Percentiles rank a stretch among this genome's conserved stretches.
These are phyloP conservation scores for Schizophyllum amplum DNA, from an alignment of 1,284 basidiomycete species.

Conservation along the genomic window DNA sequence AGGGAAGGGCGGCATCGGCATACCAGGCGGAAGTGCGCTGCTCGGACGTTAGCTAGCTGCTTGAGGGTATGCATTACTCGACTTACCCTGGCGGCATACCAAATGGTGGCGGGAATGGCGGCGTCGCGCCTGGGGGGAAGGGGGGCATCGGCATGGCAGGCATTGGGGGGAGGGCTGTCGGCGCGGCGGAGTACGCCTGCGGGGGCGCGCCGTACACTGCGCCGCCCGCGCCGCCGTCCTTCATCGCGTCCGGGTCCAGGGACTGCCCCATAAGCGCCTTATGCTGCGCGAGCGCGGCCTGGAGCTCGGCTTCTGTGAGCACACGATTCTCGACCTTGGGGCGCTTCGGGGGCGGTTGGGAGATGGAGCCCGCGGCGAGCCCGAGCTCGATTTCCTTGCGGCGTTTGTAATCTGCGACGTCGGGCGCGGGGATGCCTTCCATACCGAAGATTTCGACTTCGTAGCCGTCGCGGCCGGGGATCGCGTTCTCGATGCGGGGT, in stretches of 20 bases:
- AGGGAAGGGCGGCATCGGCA: constrained; percentile 21
- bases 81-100: constrained; percentile 28
- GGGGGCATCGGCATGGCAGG: constrained; percentile 11
- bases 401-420: constrained; percentile 91
- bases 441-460: constrained; percentile 99
- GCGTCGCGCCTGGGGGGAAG: constrained; percentile 17
- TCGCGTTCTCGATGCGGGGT: constrained; percentile 88
- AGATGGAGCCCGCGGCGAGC: constrained; percentile 71
- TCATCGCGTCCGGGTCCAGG: constrained; percentile 29
- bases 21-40: constrained; percentile 39
- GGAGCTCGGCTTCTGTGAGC: constrained; percentile 78
- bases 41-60: too few relatives aligned
- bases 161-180: constrained; percentile 26
- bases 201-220: constrained; percentile 65
- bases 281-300: constrained; percentile 82
- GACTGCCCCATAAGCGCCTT: constrained; percentile 84
- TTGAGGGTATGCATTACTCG: constrained; percentile 26
- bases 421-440: constrained; percentile 94
- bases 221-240: constrained; percentile 30
- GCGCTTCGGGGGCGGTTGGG: constrained; percentile 71
- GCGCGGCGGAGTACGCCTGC: constrained; percentile 53
- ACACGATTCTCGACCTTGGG: constrained; percentile 80
- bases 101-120: constrained; percentile 22
- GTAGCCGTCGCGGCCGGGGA: constrained; percentile 94
- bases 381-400: constrained; percentile 90